Evolutionary conservation across 768 basidiomycete genomes (phyloP).

Genomic region (Tulasnella sp.): DNA sequence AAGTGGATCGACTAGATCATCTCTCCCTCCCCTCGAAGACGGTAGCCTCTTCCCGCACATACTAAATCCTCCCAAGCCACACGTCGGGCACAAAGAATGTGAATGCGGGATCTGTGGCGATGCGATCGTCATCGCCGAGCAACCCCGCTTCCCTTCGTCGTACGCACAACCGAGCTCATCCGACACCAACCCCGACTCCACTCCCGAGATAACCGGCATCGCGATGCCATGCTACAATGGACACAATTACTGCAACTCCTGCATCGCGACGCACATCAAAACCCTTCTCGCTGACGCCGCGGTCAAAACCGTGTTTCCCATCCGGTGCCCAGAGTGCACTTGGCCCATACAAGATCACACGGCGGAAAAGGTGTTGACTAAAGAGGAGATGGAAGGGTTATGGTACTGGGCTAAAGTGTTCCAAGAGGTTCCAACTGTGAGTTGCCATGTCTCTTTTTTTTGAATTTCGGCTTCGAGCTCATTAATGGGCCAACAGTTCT

Average conservation of each 20-base stretch:
- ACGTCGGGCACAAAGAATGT: neutral
- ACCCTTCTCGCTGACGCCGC: slow-evolving; percentile 10
- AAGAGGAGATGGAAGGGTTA: neutral
- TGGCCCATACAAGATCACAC: slow-evolving; percentile 22
- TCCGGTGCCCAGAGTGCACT: slow-evolving; percentile 24
- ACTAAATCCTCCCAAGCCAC: neutral
- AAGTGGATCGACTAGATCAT: neutral
- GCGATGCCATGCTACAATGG: neutral
- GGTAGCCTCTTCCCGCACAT: neutral
- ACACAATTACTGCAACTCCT: slow-evolving; percentile 23
- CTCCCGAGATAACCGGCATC: neutral
- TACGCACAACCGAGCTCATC: neutral
- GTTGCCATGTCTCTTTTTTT: neutral
- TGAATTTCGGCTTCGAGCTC: neutral
- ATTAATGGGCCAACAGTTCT: neutral
- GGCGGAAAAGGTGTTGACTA: slow-evolving; percentile 14
- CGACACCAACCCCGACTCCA: neutral
- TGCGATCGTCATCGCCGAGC: neutral
- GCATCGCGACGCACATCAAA: slow-evolving; percentile 18
- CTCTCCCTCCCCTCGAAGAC: neutral
- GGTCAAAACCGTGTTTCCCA: slow-evolving; percentile 20
- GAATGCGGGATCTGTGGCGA: slow-evolving; percentile 28
- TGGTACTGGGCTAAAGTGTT: slow-evolving; percentile 7
- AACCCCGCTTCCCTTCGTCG: neutral
- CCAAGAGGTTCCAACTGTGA: slow-evolving; percentile 2